Base-by-base conservation (phyloP, 75 land plant genomes). In the Isoetes taiwanensis region DNA sequence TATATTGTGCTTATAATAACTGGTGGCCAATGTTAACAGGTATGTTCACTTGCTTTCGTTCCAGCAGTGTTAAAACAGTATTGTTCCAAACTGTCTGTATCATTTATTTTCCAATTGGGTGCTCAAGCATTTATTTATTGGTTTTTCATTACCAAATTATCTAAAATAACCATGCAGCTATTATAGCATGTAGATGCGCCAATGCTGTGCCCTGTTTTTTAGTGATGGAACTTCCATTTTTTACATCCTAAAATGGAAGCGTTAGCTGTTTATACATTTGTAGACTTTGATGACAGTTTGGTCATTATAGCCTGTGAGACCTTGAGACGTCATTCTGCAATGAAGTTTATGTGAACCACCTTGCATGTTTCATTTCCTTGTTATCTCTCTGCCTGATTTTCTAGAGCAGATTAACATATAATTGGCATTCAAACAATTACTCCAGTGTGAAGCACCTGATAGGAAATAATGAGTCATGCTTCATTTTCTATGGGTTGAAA, bases 181-280 rank as follows among this genome's bases (percentile, higher is more conserved):
- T 90, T n/a, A 90, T 86, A n/a, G 94, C 86, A 90, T 54, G 81
- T 90, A n/a, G 17, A 86, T 63, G 87, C 86, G 26, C 97, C 97
- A 30, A 90, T 90, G 97, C 97, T 94, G 40, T 90, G 97, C n/a
- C 67, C 61, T 90, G 55, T 90, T 90, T 52, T 90, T 90, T 68
- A 94, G 94, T 30, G 85, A 77, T 37, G 84, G 80, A 0, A 80
- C 95, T 8, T 71, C 80, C 41, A 67, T 3, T 84, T 84, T 59
- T 59, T 88, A n/a, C 64, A 75, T 37, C 63, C 79, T 24, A 89
- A 80, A 56, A 76, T 77, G 52, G 83, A 78, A 28, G 90, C 81
- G 90, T 83, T 41, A 74, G n/a, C n/a, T n/a, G n/a, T n/a, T n/a
- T n/a, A n/a, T n/a, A n/a, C n/a, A n/a, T n/a, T n/a, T n/a, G n/a